A percentile compares a stretch with the other conserved stretches of the same genome.
Conservation (phyloP, 495 filamentous ascomycete species). For the Hypoxylon trugodes region DNA sequence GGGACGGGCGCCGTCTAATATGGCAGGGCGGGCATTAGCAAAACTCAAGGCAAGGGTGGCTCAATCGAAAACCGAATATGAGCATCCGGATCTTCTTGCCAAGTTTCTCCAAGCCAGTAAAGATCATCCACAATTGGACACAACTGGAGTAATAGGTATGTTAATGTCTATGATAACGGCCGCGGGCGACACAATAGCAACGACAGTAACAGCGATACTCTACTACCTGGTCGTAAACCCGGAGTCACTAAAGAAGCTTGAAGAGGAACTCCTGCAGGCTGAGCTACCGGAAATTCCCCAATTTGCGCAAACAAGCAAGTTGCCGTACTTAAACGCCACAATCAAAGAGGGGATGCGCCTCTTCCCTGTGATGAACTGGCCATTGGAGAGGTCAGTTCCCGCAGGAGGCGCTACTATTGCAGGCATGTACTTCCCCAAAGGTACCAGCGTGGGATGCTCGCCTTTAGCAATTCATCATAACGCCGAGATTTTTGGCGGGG, state of each 20-base stretch:
- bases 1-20: slow-evolving; percentile 21
- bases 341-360: slow-evolving; percentile 68
- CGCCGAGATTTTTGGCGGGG: slow-evolving; percentile 59
- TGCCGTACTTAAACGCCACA: slow-evolving; percentile 68
- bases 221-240: slow-evolving; percentile 62
- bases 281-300: slow-evolving; percentile 24
- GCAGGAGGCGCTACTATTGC: slow-evolving; percentile 59
- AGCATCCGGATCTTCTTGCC: slow-evolving; percentile 29
- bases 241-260: slow-evolving; percentile 51
- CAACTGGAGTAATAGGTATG: slow-evolving; percentile 48
- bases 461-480: slow-evolving; percentile 58
- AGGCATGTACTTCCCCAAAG: slow-evolving; percentile 61
- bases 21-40: slow-evolving; percentile 19
- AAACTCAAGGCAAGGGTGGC: slow-evolving; percentile 23
- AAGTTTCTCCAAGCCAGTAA: slow-evolving; percentile 39
- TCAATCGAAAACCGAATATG: background rate
- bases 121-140: slow-evolving; percentile 43
- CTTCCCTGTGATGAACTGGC: slow-evolving; percentile 58
- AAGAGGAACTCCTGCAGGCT: slow-evolving; percentile 57
- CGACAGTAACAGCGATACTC: slow-evolving; percentile 59
- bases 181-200: slow-evolving; percentile 64
- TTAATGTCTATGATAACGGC: slow-evolving; percentile 60
- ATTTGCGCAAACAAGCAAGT: slow-evolving; percentile 27
- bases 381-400: slow-evolving; percentile 65
- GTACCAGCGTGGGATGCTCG: slow-evolving; percentile 43